Evolutionary conservation across 169 alveolate genomes (phyloP).

Genomic region (Eimeria sp.): DNA sequence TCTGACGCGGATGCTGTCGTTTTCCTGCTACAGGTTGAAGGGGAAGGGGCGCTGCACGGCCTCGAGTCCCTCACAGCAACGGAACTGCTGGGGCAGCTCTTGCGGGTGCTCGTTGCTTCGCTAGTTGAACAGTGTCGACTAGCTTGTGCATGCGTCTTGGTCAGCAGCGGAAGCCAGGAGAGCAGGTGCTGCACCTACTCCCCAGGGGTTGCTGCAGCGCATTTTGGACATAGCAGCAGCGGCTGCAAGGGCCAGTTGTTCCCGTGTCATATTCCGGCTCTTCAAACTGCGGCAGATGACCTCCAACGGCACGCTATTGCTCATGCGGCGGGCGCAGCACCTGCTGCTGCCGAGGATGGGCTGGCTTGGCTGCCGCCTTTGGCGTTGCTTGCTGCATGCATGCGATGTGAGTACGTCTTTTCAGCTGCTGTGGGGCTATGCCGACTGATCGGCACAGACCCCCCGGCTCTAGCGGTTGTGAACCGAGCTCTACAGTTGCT

Average conservation of each 20-base stretch:
- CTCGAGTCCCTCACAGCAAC: conserved; percentile 71
- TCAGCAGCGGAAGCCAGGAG: not conserved
- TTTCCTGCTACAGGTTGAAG: conserved; percentile 71
- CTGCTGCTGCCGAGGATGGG: conserved; percentile 53
- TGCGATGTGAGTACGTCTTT: conserved; percentile 53
- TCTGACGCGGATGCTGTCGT: not conserved
- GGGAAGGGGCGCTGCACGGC: conserved; percentile 81
- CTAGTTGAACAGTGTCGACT: conserved; percentile 66
- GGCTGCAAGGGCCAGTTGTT: conserved; percentile 22
- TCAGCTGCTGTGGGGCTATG: conserved; percentile 65
- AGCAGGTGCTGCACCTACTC: conserved; percentile 30
- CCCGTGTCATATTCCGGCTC: conserved; percentile 57
- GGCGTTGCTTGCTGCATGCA: conserved; percentile 56
- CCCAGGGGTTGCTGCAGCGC: conserved; percentile 50
- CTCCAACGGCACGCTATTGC: conserved; percentile 74
- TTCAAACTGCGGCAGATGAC: conserved; percentile 65
- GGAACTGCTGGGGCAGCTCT: conserved; percentile 70
- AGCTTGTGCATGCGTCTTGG: conserved; percentile 72
- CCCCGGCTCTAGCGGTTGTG: conserved; percentile 47
- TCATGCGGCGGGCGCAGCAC: conserved; percentile 42
- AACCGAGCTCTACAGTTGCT: conserved; percentile 40
- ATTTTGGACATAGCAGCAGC: conserved; percentile 3
- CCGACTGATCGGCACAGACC: conserved; percentile 49
- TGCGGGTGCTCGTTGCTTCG: conserved; percentile 67
- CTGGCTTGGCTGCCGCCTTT: conserved; percentile 65